phyloP scores from a whole-genome alignment of 23 red algal genomes.

The Gracilaria gracilis region DNA sequence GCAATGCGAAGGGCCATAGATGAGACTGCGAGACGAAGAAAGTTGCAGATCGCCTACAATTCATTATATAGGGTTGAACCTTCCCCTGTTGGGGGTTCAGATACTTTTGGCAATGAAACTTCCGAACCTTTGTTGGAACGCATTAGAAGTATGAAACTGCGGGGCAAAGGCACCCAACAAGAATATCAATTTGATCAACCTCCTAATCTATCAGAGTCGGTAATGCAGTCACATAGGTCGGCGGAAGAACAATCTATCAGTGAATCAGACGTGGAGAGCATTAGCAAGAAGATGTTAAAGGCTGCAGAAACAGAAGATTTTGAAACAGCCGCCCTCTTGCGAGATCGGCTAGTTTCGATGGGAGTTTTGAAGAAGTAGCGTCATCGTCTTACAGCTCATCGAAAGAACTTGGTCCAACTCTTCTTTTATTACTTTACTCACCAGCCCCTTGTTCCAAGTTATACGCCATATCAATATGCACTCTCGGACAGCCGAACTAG shows the following conservation, averaged over 20 bases:
- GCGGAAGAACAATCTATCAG: not conserved
- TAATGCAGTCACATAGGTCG: not conserved
- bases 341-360: constrained; percentile 44
- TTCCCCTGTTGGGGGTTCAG: constrained; percentile 18
- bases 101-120: not conserved
- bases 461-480: too few relatives aligned
- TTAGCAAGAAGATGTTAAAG: constrained; percentile 59
- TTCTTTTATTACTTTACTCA: too few relatives aligned
- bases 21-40: constrained; percentile 79
- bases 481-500: too few relatives aligned
- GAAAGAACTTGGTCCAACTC: too few relatives aligned
- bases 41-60: constrained; percentile 81
- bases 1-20: constrained; percentile 81
- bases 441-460: too few relatives aligned
- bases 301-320: constrained; percentile 76
- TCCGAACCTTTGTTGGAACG: constrained; percentile 17
- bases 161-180: not conserved
- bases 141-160: constrained; percentile 32
- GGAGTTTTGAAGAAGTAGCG: not conserved
- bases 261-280: not conserved
- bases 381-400: not conserved
- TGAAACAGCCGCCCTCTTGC: constrained; percentile 78
- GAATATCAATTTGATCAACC: not conserved
- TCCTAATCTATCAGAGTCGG: not conserved
- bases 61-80: constrained; percentile 41